Conservation (phyloP, 169 alveolate species). For the Babesia ovis region DNA sequence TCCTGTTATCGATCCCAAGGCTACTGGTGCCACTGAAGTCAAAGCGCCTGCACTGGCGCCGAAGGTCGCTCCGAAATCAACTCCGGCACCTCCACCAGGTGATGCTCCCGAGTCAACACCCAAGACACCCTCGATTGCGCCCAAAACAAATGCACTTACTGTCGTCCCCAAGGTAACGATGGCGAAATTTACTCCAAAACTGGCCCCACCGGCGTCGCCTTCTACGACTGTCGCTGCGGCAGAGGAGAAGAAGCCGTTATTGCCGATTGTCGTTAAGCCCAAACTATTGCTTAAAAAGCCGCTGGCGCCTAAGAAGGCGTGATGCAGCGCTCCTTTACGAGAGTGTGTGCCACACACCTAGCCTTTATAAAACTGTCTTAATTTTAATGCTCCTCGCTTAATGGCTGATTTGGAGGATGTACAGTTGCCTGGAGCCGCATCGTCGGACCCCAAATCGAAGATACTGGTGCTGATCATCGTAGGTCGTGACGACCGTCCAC, state of each 20-base stretch:
- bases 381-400: not conserved
- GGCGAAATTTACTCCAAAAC: conserved; percentile 8
- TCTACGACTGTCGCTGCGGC: conserved; percentile 1
- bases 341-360: conserved; percentile 9
- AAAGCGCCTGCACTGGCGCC: not conserved
- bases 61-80: conserved; percentile 10
- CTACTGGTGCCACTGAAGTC: conserved; percentile 10
- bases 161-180: conserved; percentile 27
- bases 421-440: not conserved
- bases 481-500: conserved; percentile 87
- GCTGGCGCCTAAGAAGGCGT: conserved; percentile 51
- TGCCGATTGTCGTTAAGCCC: conserved; percentile 57
- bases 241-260: conserved; percentile 32
- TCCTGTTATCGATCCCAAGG: conserved; percentile 17
- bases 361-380: not conserved
- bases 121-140: not conserved
- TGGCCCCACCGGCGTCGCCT: conserved; percentile 10
- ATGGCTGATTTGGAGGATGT: conserved; percentile 35
- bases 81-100: not conserved
- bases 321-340: not conserved
- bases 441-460: conserved; percentile 43
- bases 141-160: conserved; percentile 8
- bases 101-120: not conserved
- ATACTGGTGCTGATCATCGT: conserved; percentile 83
- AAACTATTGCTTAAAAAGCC: conserved; percentile 60